phyloP scores from a whole-genome alignment of 345 rosid species.

The Aethionema arabicum region DNA sequence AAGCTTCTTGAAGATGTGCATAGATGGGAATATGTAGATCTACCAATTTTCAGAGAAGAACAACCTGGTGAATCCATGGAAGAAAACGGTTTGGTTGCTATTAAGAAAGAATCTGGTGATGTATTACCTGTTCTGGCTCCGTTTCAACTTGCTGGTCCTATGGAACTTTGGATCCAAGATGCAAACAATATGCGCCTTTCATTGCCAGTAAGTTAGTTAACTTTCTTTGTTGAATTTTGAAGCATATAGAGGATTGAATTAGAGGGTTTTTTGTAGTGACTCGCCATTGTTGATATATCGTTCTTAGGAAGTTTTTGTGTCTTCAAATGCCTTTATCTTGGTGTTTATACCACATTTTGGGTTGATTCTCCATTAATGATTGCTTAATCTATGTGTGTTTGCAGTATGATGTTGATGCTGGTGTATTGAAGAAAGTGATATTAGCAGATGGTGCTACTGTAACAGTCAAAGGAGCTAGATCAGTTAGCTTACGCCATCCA shows the following conservation, averaged over 20 bases:
- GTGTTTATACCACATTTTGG: neutral
- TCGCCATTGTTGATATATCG: no score
- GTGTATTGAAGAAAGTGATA: slow-evolving; percentile 83
- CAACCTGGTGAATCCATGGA: slow-evolving; percentile 34
- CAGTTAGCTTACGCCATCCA: slow-evolving; percentile 87
- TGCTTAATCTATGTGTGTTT: slow-evolving; percentile 17
- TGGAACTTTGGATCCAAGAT: slow-evolving; percentile 97
- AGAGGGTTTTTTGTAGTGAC: no score
- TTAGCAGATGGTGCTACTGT: slow-evolving; percentile 92
- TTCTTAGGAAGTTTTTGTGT: no score
- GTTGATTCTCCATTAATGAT: slow-evolving; percentile 5
- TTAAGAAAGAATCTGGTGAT: slow-evolving; percentile 34
- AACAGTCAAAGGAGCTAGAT: slow-evolving; percentile 90
- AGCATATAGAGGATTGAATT: neutral
- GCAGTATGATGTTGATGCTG: slow-evolving; percentile 99
- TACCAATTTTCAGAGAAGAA: slow-evolving; percentile 69
- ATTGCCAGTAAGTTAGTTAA: slow-evolving; percentile 54
- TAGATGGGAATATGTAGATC: slow-evolving; percentile 84
- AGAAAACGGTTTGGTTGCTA: slow-evolving; percentile 49
- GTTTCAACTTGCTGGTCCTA: slow-evolving; percentile 93
- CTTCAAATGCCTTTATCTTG: no score
- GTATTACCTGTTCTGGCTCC: slow-evolving; percentile 75
- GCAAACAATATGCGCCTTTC: slow-evolving; percentile 84
- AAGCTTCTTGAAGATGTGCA: slow-evolving; percentile 91
- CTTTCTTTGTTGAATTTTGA: neutral